phyloP scores from a whole-genome alignment of 2,329 filamentous ascomycete genomes.

The Trichophyton benhamiae region DNA sequence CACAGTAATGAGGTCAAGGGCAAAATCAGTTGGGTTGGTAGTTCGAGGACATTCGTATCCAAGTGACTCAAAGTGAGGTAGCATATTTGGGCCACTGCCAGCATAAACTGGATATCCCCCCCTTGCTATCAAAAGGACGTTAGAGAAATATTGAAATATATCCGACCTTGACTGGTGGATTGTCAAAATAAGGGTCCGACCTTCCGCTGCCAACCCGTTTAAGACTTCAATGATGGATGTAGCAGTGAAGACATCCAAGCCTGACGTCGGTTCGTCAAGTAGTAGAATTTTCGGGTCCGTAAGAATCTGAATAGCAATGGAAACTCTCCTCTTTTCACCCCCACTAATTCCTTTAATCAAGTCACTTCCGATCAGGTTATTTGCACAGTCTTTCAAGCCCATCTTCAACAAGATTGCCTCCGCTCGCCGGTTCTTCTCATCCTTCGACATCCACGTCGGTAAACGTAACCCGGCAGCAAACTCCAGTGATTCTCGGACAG shows the following conservation, averaged over 20 bases:
- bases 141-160: slow-evolving; percentile 58
- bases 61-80: slow-evolving; percentile 48
- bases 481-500: slow-evolving; percentile 60
- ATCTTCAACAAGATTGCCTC: slow-evolving; percentile 63
- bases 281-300: slow-evolving; percentile 62
- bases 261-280: slow-evolving; percentile 64
- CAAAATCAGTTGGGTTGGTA: slow-evolving; percentile 68
- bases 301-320: slow-evolving; percentile 64
- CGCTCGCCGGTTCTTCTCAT: slow-evolving; percentile 54
- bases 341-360: slow-evolving; percentile 67
- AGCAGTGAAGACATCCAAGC: slow-evolving; percentile 65
- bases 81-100: slow-evolving; percentile 51
- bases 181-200: slow-evolving; percentile 61
- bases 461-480: slow-evolving; percentile 61
- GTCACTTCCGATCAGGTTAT: slow-evolving; percentile 60
- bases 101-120: slow-evolving; percentile 58
- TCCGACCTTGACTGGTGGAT: slow-evolving; percentile 68
- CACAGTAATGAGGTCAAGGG: slow-evolving; percentile 62
- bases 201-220: slow-evolving; percentile 56
- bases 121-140: slow-evolving; percentile 56
- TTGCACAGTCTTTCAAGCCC: slow-evolving; percentile 65
- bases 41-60: slow-evolving; percentile 55
- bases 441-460: slow-evolving; percentile 55
- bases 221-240: slow-evolving; percentile 65
- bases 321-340: slow-evolving; percentile 65